Percentiles rank a stretch among this genome's conserved stretches.
These are phyloP conservation scores for Bifiguratus adelaidae DNA, from an alignment of 192 early-diverging fungal species.

Conservation along the genomic window DNA sequence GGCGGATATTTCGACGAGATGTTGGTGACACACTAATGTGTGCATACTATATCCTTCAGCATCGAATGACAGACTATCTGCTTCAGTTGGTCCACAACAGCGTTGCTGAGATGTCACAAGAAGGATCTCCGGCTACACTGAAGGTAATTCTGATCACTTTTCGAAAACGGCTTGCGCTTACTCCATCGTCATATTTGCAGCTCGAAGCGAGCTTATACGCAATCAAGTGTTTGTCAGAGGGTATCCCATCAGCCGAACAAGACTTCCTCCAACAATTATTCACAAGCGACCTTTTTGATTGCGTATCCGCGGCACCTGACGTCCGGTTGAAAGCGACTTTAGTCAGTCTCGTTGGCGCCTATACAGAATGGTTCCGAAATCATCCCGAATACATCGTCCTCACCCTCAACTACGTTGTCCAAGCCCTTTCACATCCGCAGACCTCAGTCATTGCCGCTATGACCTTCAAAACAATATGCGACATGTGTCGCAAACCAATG, in stretches of 20 bases:
- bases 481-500: slow-evolving; percentile 55
- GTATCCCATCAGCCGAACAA: no score
- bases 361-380: slow-evolving; percentile 55
- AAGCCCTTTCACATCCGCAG: slow-evolving; percentile 40
- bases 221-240: no score
- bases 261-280: no score
- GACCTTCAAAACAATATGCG: slow-evolving; percentile 57
- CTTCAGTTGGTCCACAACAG: slow-evolving; percentile 17
- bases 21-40: slow-evolving; percentile 64
- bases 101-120: not conserved
- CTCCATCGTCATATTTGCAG: no score
- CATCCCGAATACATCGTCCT: slow-evolving; percentile 47
- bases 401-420: slow-evolving; percentile 51
- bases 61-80: slow-evolving; percentile 37
- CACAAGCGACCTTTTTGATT: no score
- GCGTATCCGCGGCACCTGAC: no score
- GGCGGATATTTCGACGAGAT: slow-evolving; percentile 53
- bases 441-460: slow-evolving; percentile 49
- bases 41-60: slow-evolving; percentile 52
- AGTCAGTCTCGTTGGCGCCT: slow-evolving; percentile 35
- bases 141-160: no score
- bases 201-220: no score
- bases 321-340: no score
- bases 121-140: not conserved
- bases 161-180: no score